Evolutionary conservation across 129 eudicot genomes (phyloP), one percentile per base, ranked within the genome.

Genomic region (Sambucus nigra): DNA sequence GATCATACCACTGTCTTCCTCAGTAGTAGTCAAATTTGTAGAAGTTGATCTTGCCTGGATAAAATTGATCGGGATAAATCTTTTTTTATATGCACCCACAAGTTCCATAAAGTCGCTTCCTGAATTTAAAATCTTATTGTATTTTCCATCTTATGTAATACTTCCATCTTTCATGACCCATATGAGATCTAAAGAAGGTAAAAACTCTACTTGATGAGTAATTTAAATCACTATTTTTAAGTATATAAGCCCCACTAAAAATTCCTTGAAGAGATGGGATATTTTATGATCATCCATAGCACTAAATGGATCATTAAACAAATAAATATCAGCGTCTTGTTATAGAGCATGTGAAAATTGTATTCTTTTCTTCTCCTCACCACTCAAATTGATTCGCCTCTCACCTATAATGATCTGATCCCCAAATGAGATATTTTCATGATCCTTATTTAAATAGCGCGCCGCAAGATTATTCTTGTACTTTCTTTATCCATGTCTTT

Each of bases 281-380:
- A 95, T 94, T 0, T 94, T 91, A 69, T 91, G 98, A 60, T 95
- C 95, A 82, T 91, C 95, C 47, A 91, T 95, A 29, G 95, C 87
- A 45, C 98, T 85, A 40, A 91, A 91, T 11, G 98, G 98, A 70
- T 91, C 98, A 65, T 91, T 94, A 63, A 91, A 81, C 13, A 91
- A 61, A 70, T 86, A 85, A 17, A 85, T 74, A 27, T 85, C 98
- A 3, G 94, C 82, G 56, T 91, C 95, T 66, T 91, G 95, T 61
- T 91, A 91, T 23, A 86, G 71, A 69, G 95, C 98, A 15, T 89
- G 86, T 2, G 98, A 94, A 25, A 91, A 81, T 64, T 91, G 98
- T 74, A 91, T 79, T 51, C 95, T 79, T 57, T 91, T 95, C 70
- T 91, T 91, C 77, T 91, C 95, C 20, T 95, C 97, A 2, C 97